Percentiles rank a stretch among this genome's conserved stretches.
These are phyloP conservation scores for Zygotorulaspora florentina DNA, from an alignment of 805 yeast genomes.

Conservation along the genomic window DNA sequence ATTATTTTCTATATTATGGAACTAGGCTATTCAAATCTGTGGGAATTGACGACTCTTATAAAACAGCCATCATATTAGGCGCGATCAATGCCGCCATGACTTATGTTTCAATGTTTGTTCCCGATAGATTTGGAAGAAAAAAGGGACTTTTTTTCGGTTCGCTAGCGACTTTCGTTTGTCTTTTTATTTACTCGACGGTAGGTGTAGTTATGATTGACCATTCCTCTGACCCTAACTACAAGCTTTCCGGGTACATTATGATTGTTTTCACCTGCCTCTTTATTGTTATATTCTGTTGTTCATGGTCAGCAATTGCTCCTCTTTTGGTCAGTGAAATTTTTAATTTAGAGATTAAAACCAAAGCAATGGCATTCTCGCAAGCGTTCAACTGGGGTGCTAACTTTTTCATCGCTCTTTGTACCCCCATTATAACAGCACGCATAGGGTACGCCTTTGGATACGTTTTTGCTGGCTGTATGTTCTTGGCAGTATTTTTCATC, in stretches of 20 bases:
- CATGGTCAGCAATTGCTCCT: conserved; percentile 69
- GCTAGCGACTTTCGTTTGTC: conserved; percentile 48
- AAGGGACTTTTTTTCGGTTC: conserved; percentile 46
- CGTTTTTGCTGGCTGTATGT: conserved; percentile 28
- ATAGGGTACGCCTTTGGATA: conserved; percentile 66
- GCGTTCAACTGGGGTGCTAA: conserved; percentile 63
- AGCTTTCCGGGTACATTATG: conserved; percentile 54
- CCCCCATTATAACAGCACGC: conserved; percentile 57
- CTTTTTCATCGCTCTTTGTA: conserved; percentile 58
- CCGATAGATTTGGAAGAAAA: conserved; percentile 53
- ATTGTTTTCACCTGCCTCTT: conserved; percentile 59
- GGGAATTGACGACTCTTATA: conserved; percentile 51
- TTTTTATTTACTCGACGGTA: conserved; percentile 54
- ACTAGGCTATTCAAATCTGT: conserved; percentile 54
- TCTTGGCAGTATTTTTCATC: conserved; percentile 35
- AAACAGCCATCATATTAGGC: conserved; percentile 53
- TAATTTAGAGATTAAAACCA: conserved; percentile 58
- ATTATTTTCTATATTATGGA: conserved; percentile 63
- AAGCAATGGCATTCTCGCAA: conserved; percentile 56
- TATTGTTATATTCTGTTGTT: conserved; percentile 61
- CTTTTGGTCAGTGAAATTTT: conserved; percentile 62
- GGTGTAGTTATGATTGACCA: conserved; percentile 48
- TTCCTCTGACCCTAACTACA: conserved; percentile 28
- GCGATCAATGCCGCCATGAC: conserved; percentile 53
- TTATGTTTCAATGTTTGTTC: conserved; percentile 45